Base-by-base conservation (phyloP, 2,329 filamentous ascomycete species). In the Trichoderma afroharzianum region DNA sequence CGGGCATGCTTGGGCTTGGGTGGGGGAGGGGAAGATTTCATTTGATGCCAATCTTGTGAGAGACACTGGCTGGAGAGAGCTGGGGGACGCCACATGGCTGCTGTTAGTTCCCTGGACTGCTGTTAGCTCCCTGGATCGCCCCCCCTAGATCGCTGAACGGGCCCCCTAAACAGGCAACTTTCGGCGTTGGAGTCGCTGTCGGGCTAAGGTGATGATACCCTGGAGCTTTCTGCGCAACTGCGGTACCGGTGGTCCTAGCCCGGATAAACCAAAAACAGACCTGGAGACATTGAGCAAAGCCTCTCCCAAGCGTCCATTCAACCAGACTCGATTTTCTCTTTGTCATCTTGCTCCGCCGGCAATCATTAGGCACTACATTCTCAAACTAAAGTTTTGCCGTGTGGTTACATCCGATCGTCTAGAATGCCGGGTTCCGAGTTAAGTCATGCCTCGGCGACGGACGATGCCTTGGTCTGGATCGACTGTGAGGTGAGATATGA, bases 401-500 rank as follows among this genome's bases (percentile, higher is more conserved):
- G 68, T 43, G 58, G 68, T 63, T 70, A 50, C 68, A 71, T 71
- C 50, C 61, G 50, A 47, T 58, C 68, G 24, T 26, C 6, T 6
- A 58, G 4, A 24, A 64, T 58, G 59, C 62, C 68, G 53, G 59
- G 26, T 30, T 61, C 68, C 43, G 59, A 71, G 24, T 36, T 26
- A 1, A 55, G 33, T 14, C 47, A 28, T 21, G 47, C 59, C 43
- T 28, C 67, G 39, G 36, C 57, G 24, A 21, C 47, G 32, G 80
- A 82, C 71, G 89, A 90, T 74, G 91, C 92, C 9, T 82, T 97
- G 47, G 92, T 97, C 74, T 97, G 94, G 93, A 95, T 97, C 74
- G 94, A 97, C 82, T 88, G 86, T 75, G 86, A 88, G 82, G 85
- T 87, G 76, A 75, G 79, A 64, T 8, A 30, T 30, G 18, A 32